Evolutionary conservation across 192 early-diverging fungal species (phyloP), one percentile per base, ranked within the genome.

Genomic region (Rhizophagus clarus): DNA sequence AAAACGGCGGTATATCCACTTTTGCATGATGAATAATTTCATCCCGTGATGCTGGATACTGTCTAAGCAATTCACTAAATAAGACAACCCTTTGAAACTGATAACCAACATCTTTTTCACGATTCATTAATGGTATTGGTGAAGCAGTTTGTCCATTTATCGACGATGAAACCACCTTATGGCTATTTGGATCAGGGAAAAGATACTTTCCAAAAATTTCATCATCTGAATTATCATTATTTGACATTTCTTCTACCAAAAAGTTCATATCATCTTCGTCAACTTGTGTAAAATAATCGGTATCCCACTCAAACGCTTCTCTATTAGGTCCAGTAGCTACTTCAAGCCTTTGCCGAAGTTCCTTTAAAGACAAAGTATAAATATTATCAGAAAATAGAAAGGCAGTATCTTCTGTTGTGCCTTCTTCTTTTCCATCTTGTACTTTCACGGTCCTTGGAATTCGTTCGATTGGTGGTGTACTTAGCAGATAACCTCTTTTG

Each of bases 231-330:
- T 61, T 74, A n/a, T 72, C 69, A 37, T 82, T 72, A 61, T 82
- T 79, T 0, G 63, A 68, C 49, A 78, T 82, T 34, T 76, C 79
- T 6, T 82, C 79, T n/a, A 84, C 77, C 42, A 91, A 80, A 72
- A 91, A 91, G 49, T 90, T 89, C 34, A 91, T 83, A 61, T 88
- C 89, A 28, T 89, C 85, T 34, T 86, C 85, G 81, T 91, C 90
- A 34, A 87, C 84, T 29, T 88, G 80, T 75, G 85, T 72, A 72
- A 90, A 90, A 61, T 90, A 89, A 74, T 91, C 86, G 3, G 85
- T 85, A 66, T 89, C 88, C 85, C 86, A 87, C 61, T 88, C 85
- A 77, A 89, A 87, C 56, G 83, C 77, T 37, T 85, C 85, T 45
- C 82, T 82, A 78, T 86, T 86, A 1, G 83, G 83, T 24, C 84